phyloP scores from a whole-genome alignment of 805 yeast genomes.

The Pichia thaimueangensis region DNA sequence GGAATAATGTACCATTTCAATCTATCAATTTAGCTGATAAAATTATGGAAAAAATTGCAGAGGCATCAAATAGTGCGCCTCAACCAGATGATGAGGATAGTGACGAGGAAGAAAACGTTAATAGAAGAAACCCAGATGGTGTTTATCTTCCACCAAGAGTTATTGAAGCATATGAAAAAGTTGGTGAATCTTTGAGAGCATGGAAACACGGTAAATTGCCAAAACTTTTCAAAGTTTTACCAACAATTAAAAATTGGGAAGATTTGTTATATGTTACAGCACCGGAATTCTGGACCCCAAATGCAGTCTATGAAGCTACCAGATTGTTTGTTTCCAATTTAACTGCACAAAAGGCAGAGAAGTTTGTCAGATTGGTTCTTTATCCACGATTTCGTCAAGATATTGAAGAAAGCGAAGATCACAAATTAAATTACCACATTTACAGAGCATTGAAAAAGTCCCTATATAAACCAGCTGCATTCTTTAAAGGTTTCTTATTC shows the following conservation, averaged over 20 bases:
- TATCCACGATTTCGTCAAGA: slow-evolving; percentile 66
- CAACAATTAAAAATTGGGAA: slow-evolving; percentile 91
- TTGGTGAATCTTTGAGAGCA: slow-evolving; percentile 78
- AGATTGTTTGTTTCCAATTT: slow-evolving; percentile 87
- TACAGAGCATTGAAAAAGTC: slow-evolving; percentile 90
- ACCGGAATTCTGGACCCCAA: slow-evolving; percentile 93
- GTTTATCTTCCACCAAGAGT: slow-evolving; percentile 94
- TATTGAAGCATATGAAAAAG: slow-evolving; percentile 87
- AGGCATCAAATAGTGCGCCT: slow-evolving; percentile 36
- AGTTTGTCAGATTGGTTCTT: slow-evolving; percentile 61
- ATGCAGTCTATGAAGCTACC: slow-evolving; percentile 91
- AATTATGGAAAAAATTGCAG: slow-evolving; percentile 83
- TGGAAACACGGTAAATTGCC: slow-evolving; percentile 96
- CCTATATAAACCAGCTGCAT: slow-evolving; percentile 94
- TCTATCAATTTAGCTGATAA: slow-evolving; percentile 81
- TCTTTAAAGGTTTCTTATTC: slow-evolving; percentile 91
- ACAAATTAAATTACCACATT: slow-evolving; percentile 82
- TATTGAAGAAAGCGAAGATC: slow-evolving; percentile 68
- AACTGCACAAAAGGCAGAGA: slow-evolving; percentile 82
- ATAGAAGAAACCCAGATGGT: slow-evolving; percentile 50
- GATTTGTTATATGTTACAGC: slow-evolving; percentile 88
- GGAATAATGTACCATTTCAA: slow-evolving; percentile 28
- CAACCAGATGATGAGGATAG: slow-evolving; percentile 22
- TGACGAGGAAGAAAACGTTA: slow-evolving; percentile 19
- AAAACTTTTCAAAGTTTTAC: slow-evolving; percentile 91